Evolutionary conservation across 148 eudicot genomes (phyloP), one percentile per base, ranked within the genome.

Genomic region (Rhododendron molle): DNA sequence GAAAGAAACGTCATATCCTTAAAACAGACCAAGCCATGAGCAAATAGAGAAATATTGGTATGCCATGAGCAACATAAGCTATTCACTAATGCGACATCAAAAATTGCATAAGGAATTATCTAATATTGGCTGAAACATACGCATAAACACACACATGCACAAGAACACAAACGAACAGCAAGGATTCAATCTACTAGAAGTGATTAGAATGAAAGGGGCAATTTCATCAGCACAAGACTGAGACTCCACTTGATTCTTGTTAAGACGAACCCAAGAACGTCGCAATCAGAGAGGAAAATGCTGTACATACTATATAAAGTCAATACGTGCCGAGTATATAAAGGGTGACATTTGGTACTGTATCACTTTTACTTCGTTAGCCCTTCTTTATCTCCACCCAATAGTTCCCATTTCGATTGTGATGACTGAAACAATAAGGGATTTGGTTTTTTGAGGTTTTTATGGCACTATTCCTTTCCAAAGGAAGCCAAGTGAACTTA

Each of bases 1-100:
- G 20, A 46, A 46, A 60, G 69, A 76, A 78, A 81, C n/a, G 5
- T 74, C 47, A 74, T 26, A 71, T 71, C 56, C 47, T 40, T 87
- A 26, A 38, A 78, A 65, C 16, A 73, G 46, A 60, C 38, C 38
- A 81, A 32, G 47, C 9, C 43, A 58, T 50, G 76, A 65, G 44
- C 26, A 79, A 67, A 65, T 79, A n/a, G 56, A 52, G 44, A 76
- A 56, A 43, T 8, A n/a, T n/a, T 38, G 23, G 12, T 34, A 58
- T 23, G 54, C 36, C 40, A 34, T 78, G 16, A 16, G 58, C 12
- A 54, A 49, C 67, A 78, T 78, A 56, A 16, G 60, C 76, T 54
- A 44, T 47, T n/a, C 9, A 26, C 50, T 10, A 76, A 44, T 10
- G 50, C 21, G 2, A 81, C 12, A 38, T 38, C 28, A 49, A 60